Evolutionary conservation across 2,329 filamentous ascomycete species (phyloP).

Genomic region (Nemania diffusa): DNA sequence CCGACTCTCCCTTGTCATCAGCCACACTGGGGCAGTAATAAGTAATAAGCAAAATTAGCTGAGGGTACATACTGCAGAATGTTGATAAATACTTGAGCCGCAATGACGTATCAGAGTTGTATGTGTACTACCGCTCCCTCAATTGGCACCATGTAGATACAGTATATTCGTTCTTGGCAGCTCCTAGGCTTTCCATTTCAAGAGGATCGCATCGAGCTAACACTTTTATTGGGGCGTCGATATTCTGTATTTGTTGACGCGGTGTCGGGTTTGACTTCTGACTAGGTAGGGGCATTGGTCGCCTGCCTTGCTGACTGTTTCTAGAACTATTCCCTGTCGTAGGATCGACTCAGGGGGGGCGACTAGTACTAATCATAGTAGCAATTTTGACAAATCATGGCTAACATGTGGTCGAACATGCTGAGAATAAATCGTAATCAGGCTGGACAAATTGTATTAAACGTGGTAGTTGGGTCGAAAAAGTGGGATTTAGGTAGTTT

Average conservation of each 20-base stretch:
- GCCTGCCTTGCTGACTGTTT: constrained; percentile 37
- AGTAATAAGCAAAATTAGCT: background rate
- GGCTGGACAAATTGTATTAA: constrained; percentile 22
- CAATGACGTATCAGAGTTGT: constrained; percentile 6
- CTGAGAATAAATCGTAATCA: constrained; percentile 25
- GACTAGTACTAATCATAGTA: constrained; percentile 36
- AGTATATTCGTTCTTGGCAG: background rate
- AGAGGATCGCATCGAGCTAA: background rate
- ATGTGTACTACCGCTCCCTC: background rate
- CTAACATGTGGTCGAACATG: constrained; percentile 17
- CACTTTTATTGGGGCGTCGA: background rate
- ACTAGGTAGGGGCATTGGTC: constrained; percentile 21
- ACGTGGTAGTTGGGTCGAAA: constrained; percentile 17
- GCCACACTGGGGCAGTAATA: constrained; percentile 22
- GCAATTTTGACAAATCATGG: constrained; percentile 36
- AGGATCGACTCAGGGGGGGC: constrained; percentile 34
- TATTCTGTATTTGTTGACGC: background rate
- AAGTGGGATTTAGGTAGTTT: constrained; percentile 15
- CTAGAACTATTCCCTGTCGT: constrained; percentile 29
- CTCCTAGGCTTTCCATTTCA: background rate
- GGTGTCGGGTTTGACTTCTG: constrained; percentile 28
- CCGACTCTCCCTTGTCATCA: constrained; percentile 9
- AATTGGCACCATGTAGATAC: background rate
- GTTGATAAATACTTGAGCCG: constrained; percentile 11
- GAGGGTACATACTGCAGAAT: background rate